Percentiles rank a stretch among this genome's conserved stretches.
These are phyloP conservation scores for Sporisorium sorghi DNA, from an alignment of 1,284 basidiomycete genomes.

Conservation along the genomic window DNA sequence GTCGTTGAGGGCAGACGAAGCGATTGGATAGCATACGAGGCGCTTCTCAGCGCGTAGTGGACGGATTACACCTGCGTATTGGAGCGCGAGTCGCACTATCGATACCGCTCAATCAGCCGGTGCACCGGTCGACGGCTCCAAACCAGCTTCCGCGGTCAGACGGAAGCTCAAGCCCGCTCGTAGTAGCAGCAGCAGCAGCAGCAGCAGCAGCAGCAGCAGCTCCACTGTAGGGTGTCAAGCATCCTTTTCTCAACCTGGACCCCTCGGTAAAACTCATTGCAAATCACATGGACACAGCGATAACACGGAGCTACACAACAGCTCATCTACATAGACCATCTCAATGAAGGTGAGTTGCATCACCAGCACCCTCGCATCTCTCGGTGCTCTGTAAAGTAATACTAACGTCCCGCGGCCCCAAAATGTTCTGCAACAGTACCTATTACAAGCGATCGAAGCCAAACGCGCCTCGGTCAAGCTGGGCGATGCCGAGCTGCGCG, in stretches of 20 bases:
- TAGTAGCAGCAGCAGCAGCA: too few species aligned
- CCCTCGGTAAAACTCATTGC: neutral
- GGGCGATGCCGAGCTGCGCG: conserved; percentile 59
- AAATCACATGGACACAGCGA: conserved; percentile 9
- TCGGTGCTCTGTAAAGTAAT: neutral
- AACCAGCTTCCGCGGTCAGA: too few species aligned
- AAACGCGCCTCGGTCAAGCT: conserved; percentile 59
- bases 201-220: neutral
- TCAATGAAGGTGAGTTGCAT: conserved; percentile 13
- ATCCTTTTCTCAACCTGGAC: neutral
- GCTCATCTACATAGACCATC: conserved; percentile 17
- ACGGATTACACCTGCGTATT: neutral
- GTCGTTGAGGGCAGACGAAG: neutral
- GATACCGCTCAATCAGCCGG: neutral
- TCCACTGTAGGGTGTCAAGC: neutral
- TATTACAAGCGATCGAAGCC: conserved; percentile 67
- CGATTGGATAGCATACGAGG: neutral
- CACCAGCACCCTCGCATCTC: neutral
- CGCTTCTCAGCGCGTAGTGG: neutral
- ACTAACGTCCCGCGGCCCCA: conserved; percentile 3
- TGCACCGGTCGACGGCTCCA: neutral
- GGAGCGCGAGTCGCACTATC: neutral
- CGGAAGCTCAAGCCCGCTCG: too few species aligned
- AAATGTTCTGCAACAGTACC: conserved; percentile 55
- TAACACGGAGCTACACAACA: conserved; percentile 14